Base-by-base conservation (phyloP, 306 rosid genomes). In the Albizia julibrissin region DNA sequence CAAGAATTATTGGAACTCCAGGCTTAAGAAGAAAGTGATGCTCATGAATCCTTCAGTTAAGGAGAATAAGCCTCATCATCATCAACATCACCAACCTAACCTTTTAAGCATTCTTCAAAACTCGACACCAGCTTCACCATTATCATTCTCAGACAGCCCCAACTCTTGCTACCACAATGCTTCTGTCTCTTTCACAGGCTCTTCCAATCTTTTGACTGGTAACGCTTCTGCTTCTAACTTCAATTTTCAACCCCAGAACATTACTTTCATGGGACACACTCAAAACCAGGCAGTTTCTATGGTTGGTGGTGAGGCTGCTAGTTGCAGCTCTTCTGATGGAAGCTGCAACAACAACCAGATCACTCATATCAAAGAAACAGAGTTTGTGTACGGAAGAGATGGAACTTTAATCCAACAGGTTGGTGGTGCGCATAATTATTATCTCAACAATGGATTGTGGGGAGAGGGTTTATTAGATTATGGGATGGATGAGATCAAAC, bases 1-100 rank as follows among this genome's bases (percentile, higher is more conserved):
- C 59, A 91, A 91, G 82, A 91, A 91, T 85, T 86, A 91, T 56
- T 91, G 94, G 94, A 91, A 91, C 89, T 89, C 94, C 31, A 89
- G 86, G 79, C 92, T 91, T 13, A 91, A 91, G 91, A 91, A 91
- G 86, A 91, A 89, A 75, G 72, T 87, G 46, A 82, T 85, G 86
- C 72, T 69, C 47, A 50, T 24, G 37, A 43, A 69, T 72, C 8
- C 34, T 24, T 49, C 44, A 66, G 31, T 83, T 59, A 86, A 78
- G 26, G 31, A 69, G 44, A 83, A 81, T 15, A 70, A 71, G 75
- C 75, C 79, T 43, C 82, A 56, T 29, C 85, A 70, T 37, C 19
- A 19, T 46, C 50, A 68, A 31, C 75, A 71, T 29, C 26, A 56
- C 13, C 81, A 74, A 29, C n/a, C 80, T 44, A 75, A 69, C 67